These are phyloP conservation scores for Gillenia trifoliata DNA, from an alignment of 306 rosid genomes.

Conservation along the genomic window DNA sequence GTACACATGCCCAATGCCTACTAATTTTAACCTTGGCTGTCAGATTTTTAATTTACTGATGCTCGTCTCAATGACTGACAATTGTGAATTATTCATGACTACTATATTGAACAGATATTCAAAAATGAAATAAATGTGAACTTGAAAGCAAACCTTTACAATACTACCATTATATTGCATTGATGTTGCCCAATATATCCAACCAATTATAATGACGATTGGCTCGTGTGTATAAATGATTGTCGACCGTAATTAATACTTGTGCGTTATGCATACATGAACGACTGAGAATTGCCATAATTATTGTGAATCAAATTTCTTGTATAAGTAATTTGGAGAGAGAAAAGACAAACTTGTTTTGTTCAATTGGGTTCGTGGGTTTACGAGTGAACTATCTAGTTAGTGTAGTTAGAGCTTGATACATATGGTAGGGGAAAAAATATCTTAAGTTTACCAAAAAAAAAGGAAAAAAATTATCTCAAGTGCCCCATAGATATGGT, in stretches of 20 bases:
- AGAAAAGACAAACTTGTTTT: not conserved
- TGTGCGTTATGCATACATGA: not conserved
- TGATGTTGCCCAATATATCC: not conserved
- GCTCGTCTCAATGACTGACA: not conserved
- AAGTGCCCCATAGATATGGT: conserved; percentile 4
- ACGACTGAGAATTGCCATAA: not conserved
- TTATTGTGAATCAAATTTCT: not conserved
- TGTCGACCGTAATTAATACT: not conserved
- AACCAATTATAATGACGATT: not conserved
- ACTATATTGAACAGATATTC: too few relatives aligned
- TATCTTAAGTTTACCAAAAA: too few relatives aligned
- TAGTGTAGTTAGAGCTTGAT: not conserved
- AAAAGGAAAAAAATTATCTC: not conserved
- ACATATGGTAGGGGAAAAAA: not conserved
- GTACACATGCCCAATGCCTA: not conserved
- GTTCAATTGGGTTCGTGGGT: not conserved
- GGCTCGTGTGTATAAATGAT: not conserved
- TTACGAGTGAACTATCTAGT: not conserved
- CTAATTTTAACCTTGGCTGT: not conserved
- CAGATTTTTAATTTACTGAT: not conserved
- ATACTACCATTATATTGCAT: too few relatives aligned
- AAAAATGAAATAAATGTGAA: too few relatives aligned
- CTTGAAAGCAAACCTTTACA: too few relatives aligned
- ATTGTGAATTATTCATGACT: too few relatives aligned
- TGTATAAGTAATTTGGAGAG: not conserved